Conservation (phyloP, 2,329 filamentous ascomycete species). For the Niveomyces coronatus region DNA sequence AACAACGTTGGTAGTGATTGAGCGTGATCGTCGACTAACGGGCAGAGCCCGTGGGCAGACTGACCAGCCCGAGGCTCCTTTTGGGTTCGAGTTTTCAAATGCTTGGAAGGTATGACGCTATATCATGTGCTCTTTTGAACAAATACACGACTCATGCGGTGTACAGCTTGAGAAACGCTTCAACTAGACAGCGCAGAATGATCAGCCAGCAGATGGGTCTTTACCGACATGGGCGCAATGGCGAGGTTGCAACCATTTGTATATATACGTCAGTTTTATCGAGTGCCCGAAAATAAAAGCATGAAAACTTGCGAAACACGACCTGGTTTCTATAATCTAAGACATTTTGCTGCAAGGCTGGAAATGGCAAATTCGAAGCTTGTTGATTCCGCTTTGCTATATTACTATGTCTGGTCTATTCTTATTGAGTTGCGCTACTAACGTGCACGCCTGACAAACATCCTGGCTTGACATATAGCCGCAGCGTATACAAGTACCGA, state of each 20-base stretch:
- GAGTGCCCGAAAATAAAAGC: conserved; percentile 4
- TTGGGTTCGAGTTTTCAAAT: conserved; percentile 53
- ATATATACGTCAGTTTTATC: conserved; percentile 8
- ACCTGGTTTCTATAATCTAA: no score
- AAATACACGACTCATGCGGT: no score
- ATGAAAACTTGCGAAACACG: no score
- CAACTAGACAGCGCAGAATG: conserved; percentile 29
- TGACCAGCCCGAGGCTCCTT: conserved; percentile 43
- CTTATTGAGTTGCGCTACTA: conserved; percentile 88
- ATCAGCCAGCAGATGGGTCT: background rate
- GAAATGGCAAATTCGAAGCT: background rate
- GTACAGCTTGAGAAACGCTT: conserved; percentile 45
- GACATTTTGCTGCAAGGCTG: no score
- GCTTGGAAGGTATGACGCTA: conserved; percentile 46
- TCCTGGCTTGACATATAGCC: conserved; percentile 93
- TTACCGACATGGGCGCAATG: conserved; percentile 2
- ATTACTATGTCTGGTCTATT: conserved; percentile 50
- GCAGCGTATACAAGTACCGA: conserved; percentile 77
- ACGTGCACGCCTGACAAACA: conserved; percentile 84
- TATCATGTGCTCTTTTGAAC: no score
- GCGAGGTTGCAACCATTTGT: conserved; percentile 8
- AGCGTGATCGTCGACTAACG: conserved; percentile 51
- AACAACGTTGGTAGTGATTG: conserved; percentile 44
- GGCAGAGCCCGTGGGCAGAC: conserved; percentile 48
- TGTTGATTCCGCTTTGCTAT: conserved; percentile 21